Percentiles rank a stretch among this genome's conserved stretches.
Conservation (phyloP, 2,329 filamentous ascomycete genomes). For the Paraphaeosphaeria minitans region DNA sequence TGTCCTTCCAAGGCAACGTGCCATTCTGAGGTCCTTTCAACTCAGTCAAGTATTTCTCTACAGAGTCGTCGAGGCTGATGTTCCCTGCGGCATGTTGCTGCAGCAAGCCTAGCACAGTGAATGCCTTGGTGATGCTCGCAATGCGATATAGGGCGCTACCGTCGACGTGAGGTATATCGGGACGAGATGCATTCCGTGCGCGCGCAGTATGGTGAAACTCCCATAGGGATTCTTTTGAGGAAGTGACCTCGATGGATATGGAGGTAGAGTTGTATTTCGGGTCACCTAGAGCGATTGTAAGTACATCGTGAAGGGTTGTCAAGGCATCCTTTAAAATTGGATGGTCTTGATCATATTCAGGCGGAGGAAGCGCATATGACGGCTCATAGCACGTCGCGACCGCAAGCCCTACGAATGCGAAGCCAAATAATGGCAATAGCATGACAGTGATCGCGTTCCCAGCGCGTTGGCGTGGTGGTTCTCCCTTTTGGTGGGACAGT, state of each 20-base stretch:
- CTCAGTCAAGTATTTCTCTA: slow-evolving; percentile 41
- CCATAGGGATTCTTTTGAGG: slow-evolving; percentile 46
- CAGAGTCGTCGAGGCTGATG: slow-evolving; percentile 41
- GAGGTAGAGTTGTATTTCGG: slow-evolving; percentile 43
- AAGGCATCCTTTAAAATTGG: slow-evolving; percentile 38
- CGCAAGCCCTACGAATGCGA: slow-evolving; percentile 18
- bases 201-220: slow-evolving; percentile 47
- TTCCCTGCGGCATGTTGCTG: slow-evolving; percentile 41
- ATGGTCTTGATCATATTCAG: slow-evolving; percentile 35
- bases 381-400: slow-evolving; percentile 44
- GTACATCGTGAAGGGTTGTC: slow-evolving; percentile 29
- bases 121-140: slow-evolving; percentile 45
- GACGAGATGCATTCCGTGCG: slow-evolving; percentile 42
- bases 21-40: slow-evolving; percentile 35
- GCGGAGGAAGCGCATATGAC: slow-evolving; percentile 46
- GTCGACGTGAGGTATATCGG: slow-evolving; percentile 44
- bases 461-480: slow-evolving; percentile 1
- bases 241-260: slow-evolving; percentile 50
- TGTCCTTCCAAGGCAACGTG: slow-evolving; percentile 48
- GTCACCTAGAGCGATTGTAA: slow-evolving; percentile 31
- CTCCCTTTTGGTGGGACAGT: background rate
- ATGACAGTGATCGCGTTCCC: slow-evolving; percentile 16
- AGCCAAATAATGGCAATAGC: slow-evolving; percentile 14
- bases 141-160: slow-evolving; percentile 50
- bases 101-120: slow-evolving; percentile 41